Base-by-base conservation (phyloP, 306 rosid genomes). In the Ormosia emarginata region DNA sequence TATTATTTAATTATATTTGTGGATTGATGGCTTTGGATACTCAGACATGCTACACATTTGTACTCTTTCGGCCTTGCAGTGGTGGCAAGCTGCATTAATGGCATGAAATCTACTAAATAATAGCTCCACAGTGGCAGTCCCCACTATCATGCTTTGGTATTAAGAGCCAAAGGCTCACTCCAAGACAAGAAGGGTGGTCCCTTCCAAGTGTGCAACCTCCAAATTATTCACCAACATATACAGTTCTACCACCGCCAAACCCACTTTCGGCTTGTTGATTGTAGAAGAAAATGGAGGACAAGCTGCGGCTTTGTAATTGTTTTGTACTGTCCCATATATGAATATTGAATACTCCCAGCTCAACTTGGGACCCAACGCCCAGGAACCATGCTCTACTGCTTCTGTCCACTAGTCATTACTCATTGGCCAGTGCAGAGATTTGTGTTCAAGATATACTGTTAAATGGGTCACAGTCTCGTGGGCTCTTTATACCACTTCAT, bases 11-110 rank as follows among this genome's bases (percentile, higher is more conserved):
- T 12, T 17, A 36, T 47, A 58, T 33, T 34, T 2, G 24, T 39
- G 82, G 57, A 66, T 81, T 52, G 76, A 58, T 83, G 64, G 79
- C 86, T 64, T 83, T 83, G 88, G 86, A 88, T 86, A 24, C 87
- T 63, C 71, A 41, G 62, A 78, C 79, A 73, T 76, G 77, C 77
- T 18, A 29, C 67, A 63, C 12, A 37, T 82, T 86, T 84, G 87
- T 87, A 75, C 44, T 76, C 52, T 86, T 74, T 76, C 33, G 79
- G 36, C 47, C 85, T 80, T 68, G 71, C 79, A 79, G 70, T 77
- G 55, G n/a, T 65, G 69, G 49, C 9, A 67, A 69, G 69, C 17
- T 61, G 72, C 83, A 68, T 67, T 76, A 57, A 78, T 55, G 57
- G 78, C 83, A 78, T 76, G 50, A 75, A 80, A 84, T 81, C 73